Conservation (phyloP, 495 filamentous ascomycete genomes). For the Cercophora scortea region DNA sequence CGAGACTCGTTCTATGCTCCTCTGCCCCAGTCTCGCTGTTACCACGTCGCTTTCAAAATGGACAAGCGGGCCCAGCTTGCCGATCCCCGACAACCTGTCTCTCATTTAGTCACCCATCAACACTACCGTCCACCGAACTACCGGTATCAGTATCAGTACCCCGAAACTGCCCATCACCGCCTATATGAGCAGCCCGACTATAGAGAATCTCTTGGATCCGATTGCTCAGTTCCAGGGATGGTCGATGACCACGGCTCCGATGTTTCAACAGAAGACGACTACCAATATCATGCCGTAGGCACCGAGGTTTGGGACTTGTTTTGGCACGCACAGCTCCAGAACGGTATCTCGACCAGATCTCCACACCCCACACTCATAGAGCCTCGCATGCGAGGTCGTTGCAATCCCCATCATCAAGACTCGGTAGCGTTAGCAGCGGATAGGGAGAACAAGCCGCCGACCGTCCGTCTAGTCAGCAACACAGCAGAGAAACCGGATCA, state of each 20-base stretch:
- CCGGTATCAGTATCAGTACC: slow-evolving; percentile 11
- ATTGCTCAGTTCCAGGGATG: slow-evolving; percentile 18
- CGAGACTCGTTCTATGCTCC: not conserved
- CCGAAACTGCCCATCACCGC: not conserved
- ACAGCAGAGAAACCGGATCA: not conserved
- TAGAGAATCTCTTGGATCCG: slow-evolving; percentile 17
- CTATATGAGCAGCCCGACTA: not conserved
- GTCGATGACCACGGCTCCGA: slow-evolving; percentile 23
- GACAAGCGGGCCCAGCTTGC: not conserved
- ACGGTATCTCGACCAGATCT: not conserved
- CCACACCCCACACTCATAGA: slow-evolving; percentile 8
- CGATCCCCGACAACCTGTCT: slow-evolving; percentile 1
- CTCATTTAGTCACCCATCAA: not conserved
- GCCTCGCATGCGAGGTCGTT: not conserved
- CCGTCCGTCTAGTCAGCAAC: not conserved
- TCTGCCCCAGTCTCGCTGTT: not conserved
- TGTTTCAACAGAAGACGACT: slow-evolving; percentile 21
- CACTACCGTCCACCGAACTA: slow-evolving; percentile 8
- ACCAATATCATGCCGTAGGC: slow-evolving; percentile 9
- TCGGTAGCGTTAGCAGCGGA: not conserved
- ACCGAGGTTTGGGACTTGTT: slow-evolving; percentile 19
- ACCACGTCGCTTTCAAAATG: slow-evolving; percentile 1
- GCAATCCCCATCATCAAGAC: not conserved
- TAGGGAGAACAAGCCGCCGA: not conserved
- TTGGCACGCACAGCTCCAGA: slow-evolving; percentile 5